Evolutionary conservation across 192 early-diverging fungal genomes (phyloP), one percentile per base, ranked within the genome.

Genomic region (Coemansia guatemalensis): DNA sequence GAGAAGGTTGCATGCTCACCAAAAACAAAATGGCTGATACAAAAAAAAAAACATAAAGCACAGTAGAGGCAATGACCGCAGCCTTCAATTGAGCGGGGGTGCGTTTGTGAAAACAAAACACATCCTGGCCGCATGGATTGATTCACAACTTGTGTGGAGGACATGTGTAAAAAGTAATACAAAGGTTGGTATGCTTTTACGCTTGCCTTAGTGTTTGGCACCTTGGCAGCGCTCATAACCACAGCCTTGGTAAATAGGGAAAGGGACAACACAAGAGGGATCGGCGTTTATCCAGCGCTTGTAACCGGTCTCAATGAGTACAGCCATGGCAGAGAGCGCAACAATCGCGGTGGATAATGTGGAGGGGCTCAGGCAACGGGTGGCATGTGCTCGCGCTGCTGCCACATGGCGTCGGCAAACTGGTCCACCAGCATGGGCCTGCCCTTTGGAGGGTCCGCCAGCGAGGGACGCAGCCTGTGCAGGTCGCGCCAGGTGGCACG

Each of bases 391-490:
- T 35, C 25, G 14, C 56, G 63, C 17, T 8, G 32, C 52, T 71
- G 71, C 78, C 71, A 74, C 58, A 81, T 55, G 8, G 71, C 72
- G 12, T 81, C 78, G 21, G 54, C 65, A 26, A 81, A 68, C 68
- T 63, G 41, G 27, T 81, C 78, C 11, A 67, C 69, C 18, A 80
- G 58, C 72, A 80, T 64, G 21, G 77, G 65, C 26, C 49, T 48
- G 48, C 44, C 51, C 29, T 60, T 66, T 8, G 63, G 68, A 48
- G 65, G 44, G 27, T 80, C 77, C 4, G 35, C 56, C 8, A 33
- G 35, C 26, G 52, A 20, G 22, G 56, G 32, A 17, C 9, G 23
- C 2, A 25, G 52, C 4, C 39, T 58, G 27, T 0, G 56, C 53
- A 9, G 55, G 33, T 39, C 56, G 21, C 71, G 71, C 77, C 77